Conservation (phyloP, 176 grass and related monocot species). For the Oryza australiensis region DNA sequence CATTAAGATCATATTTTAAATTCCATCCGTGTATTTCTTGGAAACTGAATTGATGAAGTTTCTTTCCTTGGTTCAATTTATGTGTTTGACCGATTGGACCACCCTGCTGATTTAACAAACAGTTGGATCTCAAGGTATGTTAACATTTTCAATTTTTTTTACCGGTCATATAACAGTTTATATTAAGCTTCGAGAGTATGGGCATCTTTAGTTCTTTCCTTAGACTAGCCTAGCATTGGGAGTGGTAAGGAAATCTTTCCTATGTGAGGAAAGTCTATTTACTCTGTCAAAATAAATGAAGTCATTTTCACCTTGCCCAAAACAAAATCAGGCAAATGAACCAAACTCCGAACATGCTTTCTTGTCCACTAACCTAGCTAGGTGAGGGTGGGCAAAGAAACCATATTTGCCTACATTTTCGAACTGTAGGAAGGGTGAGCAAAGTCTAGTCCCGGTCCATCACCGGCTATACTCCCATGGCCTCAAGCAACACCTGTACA, state of each 20-base stretch:
- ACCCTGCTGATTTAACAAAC: slow-evolving; percentile 32
- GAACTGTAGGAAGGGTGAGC: too few species aligned
- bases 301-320: neutral
- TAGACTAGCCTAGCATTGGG: neutral
- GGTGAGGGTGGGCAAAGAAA: neutral
- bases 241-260: neutral
- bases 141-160: slow-evolving; percentile 15
- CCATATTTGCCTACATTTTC: neutral
- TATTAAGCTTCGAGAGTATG: neutral
- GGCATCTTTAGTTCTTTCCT: neutral
- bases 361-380: neutral
- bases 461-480: too few species aligned
- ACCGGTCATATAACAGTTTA: neutral
- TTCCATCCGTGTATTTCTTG: slow-evolving; percentile 24
- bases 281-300: neutral
- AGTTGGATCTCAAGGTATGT: slow-evolving; percentile 98
- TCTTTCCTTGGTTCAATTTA: slow-evolving; percentile 30
- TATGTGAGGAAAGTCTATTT: neutral
- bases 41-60: slow-evolving; percentile 37
- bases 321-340: neutral
- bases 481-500: too few species aligned
- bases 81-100: slow-evolving; percentile 15
- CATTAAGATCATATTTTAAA: neutral
- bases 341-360: neutral
- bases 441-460: too few species aligned